A percentile compares a stretch with the other conserved stretches of the same genome.
Evolutionary conservation across 73 alveolate genomes (phyloP).

Genomic region (Tetrahymena thermophila): DNA sequence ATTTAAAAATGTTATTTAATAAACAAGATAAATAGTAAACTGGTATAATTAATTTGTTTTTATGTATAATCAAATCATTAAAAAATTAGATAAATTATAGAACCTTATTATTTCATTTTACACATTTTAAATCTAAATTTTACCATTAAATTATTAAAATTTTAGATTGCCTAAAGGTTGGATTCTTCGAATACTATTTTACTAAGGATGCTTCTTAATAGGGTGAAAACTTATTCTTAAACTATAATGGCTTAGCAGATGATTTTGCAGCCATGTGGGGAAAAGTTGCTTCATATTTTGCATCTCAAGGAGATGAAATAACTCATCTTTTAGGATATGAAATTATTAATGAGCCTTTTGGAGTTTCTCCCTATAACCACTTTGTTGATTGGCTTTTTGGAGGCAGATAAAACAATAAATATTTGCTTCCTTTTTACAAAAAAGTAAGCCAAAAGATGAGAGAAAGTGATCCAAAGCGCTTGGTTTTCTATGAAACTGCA

Average conservation of each 20-base stretch:
- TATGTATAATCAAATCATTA: too few relatives aligned
- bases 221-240: conserved; percentile 65
- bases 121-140: neutral
- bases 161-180: conserved; percentile 60
- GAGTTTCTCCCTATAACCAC: conserved; percentile 63
- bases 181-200: conserved; percentile 54
- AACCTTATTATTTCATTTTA: neutral
- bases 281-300: conserved; percentile 62
- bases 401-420: conserved; percentile 53
- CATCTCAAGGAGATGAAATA: conserved; percentile 20
- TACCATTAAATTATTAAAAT: neutral
- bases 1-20: neutral
- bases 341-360: conserved; percentile 83
- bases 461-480: conserved; percentile 53
- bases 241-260: conserved; percentile 72
- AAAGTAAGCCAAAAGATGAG: conserved; percentile 61
- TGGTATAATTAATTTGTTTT: too few relatives aligned
- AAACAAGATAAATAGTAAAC: neutral
- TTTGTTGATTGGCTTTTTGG: conserved; percentile 52
- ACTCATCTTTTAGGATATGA: conserved; percentile 78
- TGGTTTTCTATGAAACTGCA: conserved; percentile 73
- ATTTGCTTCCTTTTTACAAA: conserved; percentile 61
- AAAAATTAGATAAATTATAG: too few relatives aligned
- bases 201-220: conserved; percentile 65
- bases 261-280: conserved; percentile 80